These are phyloP conservation scores for Psilocybe subaeruginosa DNA, from an alignment of 768 basidiomycete species.

Conservation along the genomic window DNA sequence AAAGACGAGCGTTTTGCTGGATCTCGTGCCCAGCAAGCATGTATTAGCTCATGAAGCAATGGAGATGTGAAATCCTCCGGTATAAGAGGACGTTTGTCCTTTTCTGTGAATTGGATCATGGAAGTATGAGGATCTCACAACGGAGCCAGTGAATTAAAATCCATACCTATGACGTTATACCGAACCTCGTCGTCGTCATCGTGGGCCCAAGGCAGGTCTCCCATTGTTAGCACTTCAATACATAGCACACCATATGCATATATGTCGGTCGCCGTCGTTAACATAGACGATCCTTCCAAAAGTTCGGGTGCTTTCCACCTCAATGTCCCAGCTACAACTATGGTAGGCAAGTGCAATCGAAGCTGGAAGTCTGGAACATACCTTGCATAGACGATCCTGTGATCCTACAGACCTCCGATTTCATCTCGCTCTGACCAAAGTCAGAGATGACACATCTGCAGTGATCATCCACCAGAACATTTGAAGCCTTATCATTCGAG, in stretches of 20 bases:
- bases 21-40: conserved; percentile 57
- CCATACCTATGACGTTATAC: conserved; percentile 52
- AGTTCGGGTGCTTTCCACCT: conserved; percentile 78
- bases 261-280: conserved; percentile 63
- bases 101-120: conserved; percentile 34
- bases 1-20: conserved; percentile 59
- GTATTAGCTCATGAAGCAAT: conserved; percentile 45
- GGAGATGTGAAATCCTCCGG: conserved; percentile 38
- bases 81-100: conserved; percentile 53
- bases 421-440: conserved; percentile 84
- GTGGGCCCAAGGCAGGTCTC: conserved; percentile 59
- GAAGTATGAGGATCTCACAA: background rate
- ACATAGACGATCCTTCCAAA: conserved; percentile 45
- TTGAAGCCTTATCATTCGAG: conserved; percentile 51
- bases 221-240: conserved; percentile 64
- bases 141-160: background rate
- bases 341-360: background rate
- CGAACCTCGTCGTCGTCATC: conserved; percentile 54
- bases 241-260: conserved; percentile 73
- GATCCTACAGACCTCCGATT: conserved; percentile 66
- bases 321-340: conserved; percentile 55
- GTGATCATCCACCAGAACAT: conserved; percentile 74
- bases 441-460: conserved; percentile 76
- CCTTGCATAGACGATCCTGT: conserved; percentile 53
- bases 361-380: conserved; percentile 31